Evolutionary conservation across 345 rosid species (phyloP), one percentile per base, ranked within the genome.

Genomic region (Punica granatum): DNA sequence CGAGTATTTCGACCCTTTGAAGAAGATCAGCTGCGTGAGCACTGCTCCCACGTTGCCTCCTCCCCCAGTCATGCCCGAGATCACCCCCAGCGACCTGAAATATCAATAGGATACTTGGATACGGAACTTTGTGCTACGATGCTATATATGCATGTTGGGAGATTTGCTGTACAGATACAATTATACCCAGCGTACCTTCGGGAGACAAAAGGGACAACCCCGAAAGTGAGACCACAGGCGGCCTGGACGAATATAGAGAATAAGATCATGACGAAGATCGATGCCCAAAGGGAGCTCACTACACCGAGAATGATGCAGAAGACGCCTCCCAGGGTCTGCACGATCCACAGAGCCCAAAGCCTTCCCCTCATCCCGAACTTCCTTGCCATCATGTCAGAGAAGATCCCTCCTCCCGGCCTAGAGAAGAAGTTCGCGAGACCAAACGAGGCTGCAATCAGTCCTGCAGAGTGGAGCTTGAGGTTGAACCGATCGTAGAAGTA

Each of bases 1-100:
- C 0, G 97, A 69, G 72, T 90, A 93, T 59, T 21, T 81, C 0
- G 97, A 89, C 30, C 98, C 96, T 76, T 79, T 85, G 82, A 93
- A 93, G 80, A 93, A 93, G 33, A 87, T 82, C 46, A 93, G 34
- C 18, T 93, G 98, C 12, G 98, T 90, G 33, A 93, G 33, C 28
- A 88, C 90, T 3, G 98, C 97, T 0, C 97, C 98, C 12, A 87
- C 84, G 46, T 87, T 93, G 63, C 98, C 97, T 23, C 97, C 96
- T 0, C 88, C 97, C 63, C 96, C 98, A 0, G 90, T 80, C 98
- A 93, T 89, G 3, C 98, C 97, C 0, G 97, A 89, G 63, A 87
- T 70, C 56, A 90, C 70, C 32, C 98, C 98, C 35, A 93, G 54
- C 26, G 98, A 87, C 87, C 98, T 92, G 43, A 73, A 62, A 32